Evolutionary conservation across 73 alveolate genomes (phyloP), one percentile per base, ranked within the genome.

Genomic region (Durusdinium trenchii): DNA sequence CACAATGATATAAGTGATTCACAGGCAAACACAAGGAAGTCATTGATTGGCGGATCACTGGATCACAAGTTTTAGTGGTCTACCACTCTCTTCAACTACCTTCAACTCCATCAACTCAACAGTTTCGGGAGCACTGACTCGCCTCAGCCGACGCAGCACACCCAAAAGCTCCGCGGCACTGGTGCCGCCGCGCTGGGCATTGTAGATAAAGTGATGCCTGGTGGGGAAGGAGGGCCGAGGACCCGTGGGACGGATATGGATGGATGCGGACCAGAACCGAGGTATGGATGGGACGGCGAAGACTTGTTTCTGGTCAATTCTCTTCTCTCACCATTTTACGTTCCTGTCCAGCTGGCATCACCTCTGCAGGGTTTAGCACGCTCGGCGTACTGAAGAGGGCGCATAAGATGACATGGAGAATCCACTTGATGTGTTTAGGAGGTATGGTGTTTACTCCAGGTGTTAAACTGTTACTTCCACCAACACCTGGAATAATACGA

Each of bases 161-260:
- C 96, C 96, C 32, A 64, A 48, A 36, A 89, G 71, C 51, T 89
- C 96, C 51, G 82, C 85, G 6, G 86, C 86, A 6, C 86, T 64
- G 50, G 62, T 38, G 61, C 86, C 96, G 12, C 96, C 96, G 12
- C 86, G 64, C 86, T 89, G 96, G 28, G 96, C 96, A 40, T 48
- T 64, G 96, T 16, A 89, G 51, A 89, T 47, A 40, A 61, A 89
- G 71, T 89, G 62, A 35, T 61, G 96, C 96, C 96, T 89, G n/a
- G 38, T 48, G 3, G 5, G 73, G 30, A 60, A 2, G 30, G n/a
- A 16, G 69, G 69, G 23, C 32, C 69, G 23, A 57, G 69, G 23
- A 57, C 23, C 69, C 12, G 32, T 57, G 69, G 23, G 23, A 57
- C 23, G 69, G 23, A 12, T 57, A 16, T 16, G 69, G 69, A 57